Base-by-base conservation (phyloP, 164 flowering plant species). In the Protea cynaroides region DNA sequence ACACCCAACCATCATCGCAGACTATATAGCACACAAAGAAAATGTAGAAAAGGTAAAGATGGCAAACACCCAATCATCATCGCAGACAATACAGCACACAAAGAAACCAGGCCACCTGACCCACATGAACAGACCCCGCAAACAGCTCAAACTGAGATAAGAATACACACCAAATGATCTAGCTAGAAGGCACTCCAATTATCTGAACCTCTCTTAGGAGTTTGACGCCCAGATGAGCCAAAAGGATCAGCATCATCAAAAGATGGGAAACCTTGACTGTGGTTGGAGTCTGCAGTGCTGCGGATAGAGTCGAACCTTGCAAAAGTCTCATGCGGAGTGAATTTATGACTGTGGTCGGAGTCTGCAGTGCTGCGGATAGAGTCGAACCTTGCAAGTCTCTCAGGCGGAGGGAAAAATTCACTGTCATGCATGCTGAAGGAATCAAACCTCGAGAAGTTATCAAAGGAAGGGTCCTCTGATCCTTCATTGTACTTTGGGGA, bases 161-260 rank as follows among this genome's bases (percentile, higher is more conserved):
- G 18, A 23, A 37, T 51, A 56, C 34, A 59, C 23, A 47, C 52
- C 51, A 49, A 58, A 47, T 37, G 15, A 36, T 62, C 19, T 38
- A 23, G 43, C 82, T 82, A 88, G 68, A 85, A 86, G 36, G 85
- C 76, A 69, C 72, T 77, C 88, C 92, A 87, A 65, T 71, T 72
- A 44, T 81, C 87, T 15, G 96, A 80, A 70, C 66, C 65, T 74
- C 74, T 85, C 77, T 76, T 84, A 8, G 87, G 76, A n/a, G 80
- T 75, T 61, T 76, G 76, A 67, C 68, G 71, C 29, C 81, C 86
- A 0, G 78, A 78, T 15, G 98, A 81, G 56, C 91, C 95, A 59
- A 93, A 93, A 2, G 96, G 97, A 25, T 89, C 97, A 0, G 80
- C 23, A 56, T 93, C 98, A 65, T 93, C 98, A 64, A 90, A 93